Evolutionary conservation across 1,139 yeast genomes (phyloP).

Genomic region (Geotrichum australiense): DNA sequence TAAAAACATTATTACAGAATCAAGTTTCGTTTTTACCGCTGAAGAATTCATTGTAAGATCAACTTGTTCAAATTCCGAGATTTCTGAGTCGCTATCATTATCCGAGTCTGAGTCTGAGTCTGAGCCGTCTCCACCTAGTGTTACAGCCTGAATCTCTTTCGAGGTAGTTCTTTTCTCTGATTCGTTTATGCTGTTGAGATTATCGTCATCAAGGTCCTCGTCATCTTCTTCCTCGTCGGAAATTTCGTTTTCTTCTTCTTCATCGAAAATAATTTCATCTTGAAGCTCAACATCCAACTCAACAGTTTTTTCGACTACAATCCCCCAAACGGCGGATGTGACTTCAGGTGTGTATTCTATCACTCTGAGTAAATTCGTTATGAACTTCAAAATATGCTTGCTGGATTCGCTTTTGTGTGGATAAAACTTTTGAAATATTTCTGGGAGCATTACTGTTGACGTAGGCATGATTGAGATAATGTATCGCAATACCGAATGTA

Average conservation of each 20-base stretch:
- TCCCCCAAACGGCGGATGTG: constrained; percentile 63
- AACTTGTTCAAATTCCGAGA: constrained; percentile 35
- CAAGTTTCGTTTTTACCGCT: constrained; percentile 48
- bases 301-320: constrained; percentile 70
- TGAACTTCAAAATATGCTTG: constrained; percentile 52
- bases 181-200: constrained; percentile 23
- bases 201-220: constrained; percentile 35
- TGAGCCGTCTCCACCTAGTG: constrained; percentile 21
- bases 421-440: constrained; percentile 49
- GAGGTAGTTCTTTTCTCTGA: constrained; percentile 21
- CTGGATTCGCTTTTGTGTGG: constrained; percentile 74
- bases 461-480: constrained; percentile 75
- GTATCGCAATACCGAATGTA: constrained; percentile 60
- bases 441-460: constrained; percentile 58
- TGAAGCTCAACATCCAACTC: constrained; percentile 92
- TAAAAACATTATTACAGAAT: constrained; percentile 52
- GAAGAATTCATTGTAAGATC: constrained; percentile 27
- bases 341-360: constrained; percentile 69
- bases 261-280: constrained; percentile 77
- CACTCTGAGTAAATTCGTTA: constrained; percentile 53
- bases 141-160: constrained; percentile 17
- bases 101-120: constrained; percentile 29
- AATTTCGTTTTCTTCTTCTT: constrained; percentile 64
- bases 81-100: constrained; percentile 35
- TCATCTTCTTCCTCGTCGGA: constrained; percentile 47